phyloP scores from a whole-genome alignment of 2,329 filamentous ascomycete species.

The Penicillium sp. region DNA sequence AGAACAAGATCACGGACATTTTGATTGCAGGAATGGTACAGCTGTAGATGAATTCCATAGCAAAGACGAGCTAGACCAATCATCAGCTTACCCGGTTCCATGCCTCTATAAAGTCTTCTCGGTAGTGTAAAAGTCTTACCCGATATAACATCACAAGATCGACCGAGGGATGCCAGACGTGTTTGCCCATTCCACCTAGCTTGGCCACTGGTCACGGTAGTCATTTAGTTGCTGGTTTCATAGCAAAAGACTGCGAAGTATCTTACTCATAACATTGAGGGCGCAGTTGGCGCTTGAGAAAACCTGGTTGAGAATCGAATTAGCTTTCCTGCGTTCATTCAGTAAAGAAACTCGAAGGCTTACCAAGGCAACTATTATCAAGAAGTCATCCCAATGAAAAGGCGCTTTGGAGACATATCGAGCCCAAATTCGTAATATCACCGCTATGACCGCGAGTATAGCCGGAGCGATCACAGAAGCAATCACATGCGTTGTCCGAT shows the following conservation, averaged over 20 bases:
- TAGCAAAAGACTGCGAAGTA: neutral
- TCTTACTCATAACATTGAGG: slow-evolving; percentile 4
- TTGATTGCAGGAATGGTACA: slow-evolving; percentile 10
- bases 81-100: no score
- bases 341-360: neutral
- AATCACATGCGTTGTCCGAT: neutral
- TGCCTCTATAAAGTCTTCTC: no score
- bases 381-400: slow-evolving; percentile 5
- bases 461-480: slow-evolving; percentile 3
- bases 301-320: neutral
- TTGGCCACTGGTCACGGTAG: slow-evolving; percentile 1
- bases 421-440: slow-evolving; percentile 2
- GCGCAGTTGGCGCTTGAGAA: neutral
- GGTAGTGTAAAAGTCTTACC: neutral
- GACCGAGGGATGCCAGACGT: slow-evolving; percentile 3
- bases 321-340: neutral
- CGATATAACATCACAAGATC: slow-evolving; percentile 1
- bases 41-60: slow-evolving; percentile 5
- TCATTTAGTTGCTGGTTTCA: neutral
- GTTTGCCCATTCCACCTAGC: slow-evolving; percentile 3
- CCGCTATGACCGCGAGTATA: slow-evolving; percentile 2
- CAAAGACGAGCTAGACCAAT: slow-evolving; percentile 2
- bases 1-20: slow-evolving; percentile 14
- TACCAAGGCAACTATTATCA: slow-evolving; percentile 3
- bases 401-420: neutral